These are phyloP conservation scores for Podospora didyma DNA, from an alignment of 495 filamentous ascomycete species.

Conservation along the genomic window DNA sequence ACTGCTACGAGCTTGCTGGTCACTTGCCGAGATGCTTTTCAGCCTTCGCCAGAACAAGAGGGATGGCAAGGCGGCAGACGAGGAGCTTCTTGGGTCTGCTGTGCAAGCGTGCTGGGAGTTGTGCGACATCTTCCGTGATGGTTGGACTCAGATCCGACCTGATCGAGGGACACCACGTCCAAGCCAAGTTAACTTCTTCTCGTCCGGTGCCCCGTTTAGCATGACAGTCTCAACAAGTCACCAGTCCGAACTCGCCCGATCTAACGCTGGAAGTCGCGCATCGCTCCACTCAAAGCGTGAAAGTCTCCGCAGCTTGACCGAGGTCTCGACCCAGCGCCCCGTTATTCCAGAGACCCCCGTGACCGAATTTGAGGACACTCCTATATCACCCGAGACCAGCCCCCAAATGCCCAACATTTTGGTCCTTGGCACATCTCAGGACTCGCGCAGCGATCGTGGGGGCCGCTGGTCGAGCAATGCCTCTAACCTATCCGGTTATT, in stretches of 20 bases:
- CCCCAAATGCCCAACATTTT: constrained; percentile 76
- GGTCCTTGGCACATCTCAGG: constrained; percentile 64
- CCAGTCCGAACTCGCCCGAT: constrained; percentile 27
- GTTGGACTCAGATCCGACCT: constrained; percentile 85
- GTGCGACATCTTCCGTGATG: constrained; percentile 88
- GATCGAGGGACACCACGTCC: constrained; percentile 84
- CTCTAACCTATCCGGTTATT: constrained; percentile 69
- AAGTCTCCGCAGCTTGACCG: constrained; percentile 36
- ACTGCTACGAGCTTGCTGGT: constrained; percentile 83
- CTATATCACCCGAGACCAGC: constrained; percentile 72
- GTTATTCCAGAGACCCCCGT: constrained; percentile 78
- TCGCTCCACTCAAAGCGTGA: constrained; percentile 43
- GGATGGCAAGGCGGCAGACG: constrained; percentile 68
- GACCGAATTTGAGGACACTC: constrained; percentile 87
- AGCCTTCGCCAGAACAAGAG: constrained; percentile 79
- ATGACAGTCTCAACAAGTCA: constrained; percentile 17
- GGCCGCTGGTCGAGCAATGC: constrained; percentile 70
- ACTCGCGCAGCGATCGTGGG: constrained; percentile 34
- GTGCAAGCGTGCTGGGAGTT: constrained; percentile 94
- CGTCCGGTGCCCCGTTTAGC: constrained; percentile 22
- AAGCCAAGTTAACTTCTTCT: constrained; percentile 68
- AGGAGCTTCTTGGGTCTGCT: constrained; percentile 78
- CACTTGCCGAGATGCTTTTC: constrained; percentile 89
- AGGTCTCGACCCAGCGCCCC: constrained; percentile 20
- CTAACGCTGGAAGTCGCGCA: constrained; percentile 36